Conservation (phyloP, 192 early-diverging fungal genomes). For the Powellomyces hirtus region DNA sequence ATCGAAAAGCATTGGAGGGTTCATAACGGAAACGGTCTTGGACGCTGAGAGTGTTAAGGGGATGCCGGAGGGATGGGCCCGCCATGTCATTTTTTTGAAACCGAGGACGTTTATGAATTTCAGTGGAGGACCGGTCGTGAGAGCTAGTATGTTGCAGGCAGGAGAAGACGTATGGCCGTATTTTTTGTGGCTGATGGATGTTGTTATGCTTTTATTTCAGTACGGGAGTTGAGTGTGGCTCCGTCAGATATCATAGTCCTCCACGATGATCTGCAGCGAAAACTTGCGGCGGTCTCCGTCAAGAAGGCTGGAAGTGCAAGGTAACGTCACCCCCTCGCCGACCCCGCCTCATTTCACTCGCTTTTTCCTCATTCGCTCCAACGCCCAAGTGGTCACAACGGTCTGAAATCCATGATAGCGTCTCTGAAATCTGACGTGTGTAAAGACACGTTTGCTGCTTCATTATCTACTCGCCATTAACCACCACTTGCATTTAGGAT, state of each 20-base stretch:
- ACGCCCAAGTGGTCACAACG: constrained; percentile 72
- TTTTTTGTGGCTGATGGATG: no score
- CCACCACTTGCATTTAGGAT: no score
- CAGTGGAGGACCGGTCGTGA: constrained; percentile 57
- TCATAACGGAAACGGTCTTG: background rate
- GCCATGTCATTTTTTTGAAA: constrained; percentile 55
- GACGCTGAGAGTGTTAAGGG: background rate
- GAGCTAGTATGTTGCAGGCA: constrained; percentile 53
- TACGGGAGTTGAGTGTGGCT: constrained; percentile 43
- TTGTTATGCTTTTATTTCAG: no score
- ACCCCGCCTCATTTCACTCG: background rate
- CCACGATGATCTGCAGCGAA: constrained; percentile 73
- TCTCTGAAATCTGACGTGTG: constrained; percentile 44
- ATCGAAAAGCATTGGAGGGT: background rate
- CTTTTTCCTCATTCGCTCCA: no score
- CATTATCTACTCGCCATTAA: background rate
- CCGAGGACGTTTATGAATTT: constrained; percentile 68
- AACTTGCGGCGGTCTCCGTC: constrained; percentile 58
- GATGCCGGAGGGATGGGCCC: background rate
- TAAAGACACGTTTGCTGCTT: constrained; percentile 9
- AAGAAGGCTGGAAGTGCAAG: constrained; percentile 65
- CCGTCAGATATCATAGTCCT: constrained; percentile 54
- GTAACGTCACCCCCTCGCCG: constrained; percentile 16
- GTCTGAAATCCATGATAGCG: constrained; percentile 64
- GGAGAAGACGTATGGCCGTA: no score